Evolutionary conservation across 495 filamentous ascomycete genomes (phyloP), one percentile per base, ranked within the genome.

Genomic region (Bryoglossum gracile): DNA sequence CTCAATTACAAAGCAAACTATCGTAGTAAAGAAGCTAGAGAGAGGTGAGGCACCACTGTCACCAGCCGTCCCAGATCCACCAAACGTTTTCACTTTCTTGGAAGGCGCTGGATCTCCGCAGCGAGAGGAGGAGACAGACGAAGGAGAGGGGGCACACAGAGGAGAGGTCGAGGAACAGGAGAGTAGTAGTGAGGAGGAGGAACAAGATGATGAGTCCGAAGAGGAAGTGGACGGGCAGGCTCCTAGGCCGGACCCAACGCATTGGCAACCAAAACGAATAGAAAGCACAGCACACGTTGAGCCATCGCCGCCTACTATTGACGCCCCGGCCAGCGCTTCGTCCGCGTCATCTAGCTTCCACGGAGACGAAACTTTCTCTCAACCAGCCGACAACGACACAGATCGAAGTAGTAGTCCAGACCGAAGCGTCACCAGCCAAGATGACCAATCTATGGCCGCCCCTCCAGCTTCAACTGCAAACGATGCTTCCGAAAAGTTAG

Each of bases 371-470:
- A 60, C 65, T 43, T 50, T 49, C 16, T 62, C 63, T 8, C 54
- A 48, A 16, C 26, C 55, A 28, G 51, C 52, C 17, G 61, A 70
- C 34, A 59, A 61, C 34, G 66, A 76, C 48, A 69, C 71, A 1
- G 68, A 66, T 54, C 63, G 66, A 42, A 69, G 61, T 30, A 76
- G 72, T 0, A 69, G 69, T 36, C 71, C 70, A 0, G 69, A 71
- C 21, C 56, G 26, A 5, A 13, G 13, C 6, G 6, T 5, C 26
- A 30, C 53, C 35, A 63, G 65, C 51, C 39, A 57, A 17, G 59
- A 63, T 17, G 65, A 50, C 4, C 68, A 57, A 36, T 37, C 43
- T 1, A 23, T 33, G 11, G 22, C 34, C 13, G 18, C 34, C n/a
- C 23, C 41, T 4, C 16, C 35, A 8, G 40, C 48, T 26, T 41